Evolutionary conservation across 495 filamentous ascomycete species (phyloP).

Genomic region (Opeltia flavorubescens): DNA sequence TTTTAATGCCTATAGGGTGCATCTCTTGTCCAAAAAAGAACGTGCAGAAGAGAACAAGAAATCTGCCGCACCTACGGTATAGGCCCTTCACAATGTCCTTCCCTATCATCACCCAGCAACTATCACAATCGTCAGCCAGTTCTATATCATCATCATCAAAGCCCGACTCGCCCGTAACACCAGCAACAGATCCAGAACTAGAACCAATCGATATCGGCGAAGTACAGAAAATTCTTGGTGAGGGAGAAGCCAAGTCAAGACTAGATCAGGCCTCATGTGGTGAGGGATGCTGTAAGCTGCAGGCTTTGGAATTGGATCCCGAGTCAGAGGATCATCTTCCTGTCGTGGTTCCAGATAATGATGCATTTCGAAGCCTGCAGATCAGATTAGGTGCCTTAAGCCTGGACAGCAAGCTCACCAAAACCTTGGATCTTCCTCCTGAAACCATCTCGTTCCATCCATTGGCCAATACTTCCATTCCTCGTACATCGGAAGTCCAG

Average conservation of each 20-base stretch:
- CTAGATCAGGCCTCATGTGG: conserved; percentile 68
- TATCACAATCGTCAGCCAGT: conserved; percentile 29
- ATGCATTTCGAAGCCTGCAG: conserved; percentile 64
- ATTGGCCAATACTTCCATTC: conserved; percentile 12
- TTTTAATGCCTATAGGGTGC: no score
- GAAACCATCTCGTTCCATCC: conserved; percentile 56
- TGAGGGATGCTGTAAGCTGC: conserved; percentile 75
- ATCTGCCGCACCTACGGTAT: no score
- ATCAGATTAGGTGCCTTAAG: conserved; percentile 64
- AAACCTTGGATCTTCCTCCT: conserved; percentile 53
- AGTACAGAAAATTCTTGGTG: conserved; percentile 47
- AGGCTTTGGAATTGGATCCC: conserved; percentile 38
- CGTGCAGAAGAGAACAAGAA: no score
- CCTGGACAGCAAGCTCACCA: conserved; percentile 51
- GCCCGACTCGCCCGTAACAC: conserved; percentile 33
- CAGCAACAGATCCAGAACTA: conserved; percentile 29
- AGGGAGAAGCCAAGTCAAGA: conserved; percentile 32
- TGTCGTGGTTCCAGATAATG: conserved; percentile 59
- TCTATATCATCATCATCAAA: conserved; percentile 27
- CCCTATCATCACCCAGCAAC: conserved; percentile 5
- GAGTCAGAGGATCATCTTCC: conserved; percentile 42
- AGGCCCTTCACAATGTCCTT: conserved; percentile 23
- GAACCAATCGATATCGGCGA: conserved; percentile 37
- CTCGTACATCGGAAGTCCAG: conserved; percentile 22
- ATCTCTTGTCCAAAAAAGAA: no score